phyloP scores from a whole-genome alignment of 169 alveolate species.

The Pseudocohnilembus persalinus region DNA sequence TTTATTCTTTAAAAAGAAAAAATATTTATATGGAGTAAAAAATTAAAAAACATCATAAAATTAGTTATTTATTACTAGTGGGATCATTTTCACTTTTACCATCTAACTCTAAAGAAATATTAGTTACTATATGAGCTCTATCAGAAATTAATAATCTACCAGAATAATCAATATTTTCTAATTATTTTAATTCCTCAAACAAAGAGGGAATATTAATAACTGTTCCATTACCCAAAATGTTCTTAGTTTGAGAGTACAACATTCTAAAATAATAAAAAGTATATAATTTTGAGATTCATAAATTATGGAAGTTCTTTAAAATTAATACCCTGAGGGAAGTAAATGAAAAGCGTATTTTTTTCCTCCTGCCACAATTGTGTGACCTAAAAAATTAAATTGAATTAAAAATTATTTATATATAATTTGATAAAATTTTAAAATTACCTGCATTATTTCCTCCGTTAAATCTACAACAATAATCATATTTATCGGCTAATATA shows the following conservation, averaged over 20 bases:
- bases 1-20: conserved; percentile 36
- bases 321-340: conserved; percentile 87
- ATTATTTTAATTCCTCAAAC: conserved; percentile 69
- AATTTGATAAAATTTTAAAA: neutral
- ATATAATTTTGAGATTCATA: too few relatives aligned
- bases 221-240: conserved; percentile 93
- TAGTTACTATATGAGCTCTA: conserved; percentile 91
- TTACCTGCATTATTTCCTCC: conserved; percentile 93
- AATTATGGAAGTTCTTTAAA: too few relatives aligned
- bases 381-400: conserved; percentile 72
- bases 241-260: conserved; percentile 67
- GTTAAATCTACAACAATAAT: conserved; percentile 90
- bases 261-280: too few relatives aligned
- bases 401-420: neutral
- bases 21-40: neutral
- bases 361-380: conserved; percentile 85
- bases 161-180: conserved; percentile 50
- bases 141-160: conserved; percentile 84
- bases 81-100: conserved; percentile 44
- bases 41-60: too few relatives aligned
- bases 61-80: conserved; percentile 39
- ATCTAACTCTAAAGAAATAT: conserved; percentile 70
- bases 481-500: conserved; percentile 86
- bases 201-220: conserved; percentile 82
- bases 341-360: conserved; percentile 89